phyloP scores from a whole-genome alignment of 352 stramenopile genomes.

The Elongisporangium undulatum region DNA sequence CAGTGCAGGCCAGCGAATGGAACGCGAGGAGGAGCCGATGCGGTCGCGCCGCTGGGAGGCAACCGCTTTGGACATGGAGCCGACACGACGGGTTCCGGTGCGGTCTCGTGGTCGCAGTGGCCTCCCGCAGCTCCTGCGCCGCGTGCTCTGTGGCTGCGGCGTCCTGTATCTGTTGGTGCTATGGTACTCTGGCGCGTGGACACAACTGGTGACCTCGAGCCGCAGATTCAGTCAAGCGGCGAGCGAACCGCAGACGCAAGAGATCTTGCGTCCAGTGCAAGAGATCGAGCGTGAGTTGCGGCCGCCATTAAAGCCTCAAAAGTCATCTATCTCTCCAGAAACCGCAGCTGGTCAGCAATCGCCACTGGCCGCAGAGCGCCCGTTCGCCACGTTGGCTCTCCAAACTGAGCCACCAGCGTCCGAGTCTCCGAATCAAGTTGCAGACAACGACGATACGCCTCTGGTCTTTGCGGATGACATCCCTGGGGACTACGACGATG shows the following conservation, averaged over 20 bases:
- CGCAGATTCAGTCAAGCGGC: background rate
- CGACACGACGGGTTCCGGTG: background rate
- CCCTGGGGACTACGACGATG: background rate
- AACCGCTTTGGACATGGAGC: background rate
- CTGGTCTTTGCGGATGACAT: background rate
- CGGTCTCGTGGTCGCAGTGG: background rate
- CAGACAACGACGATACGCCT: background rate
- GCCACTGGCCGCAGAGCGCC: background rate
- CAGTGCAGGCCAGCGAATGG: background rate
- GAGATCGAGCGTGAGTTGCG: background rate
- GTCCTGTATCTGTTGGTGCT: background rate
- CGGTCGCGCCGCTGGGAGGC: background rate
- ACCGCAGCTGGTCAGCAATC: background rate
- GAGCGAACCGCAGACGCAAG: background rate
- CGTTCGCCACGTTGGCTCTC: background rate
- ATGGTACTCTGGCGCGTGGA: background rate
- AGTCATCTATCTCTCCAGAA: background rate
- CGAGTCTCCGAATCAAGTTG: background rate
- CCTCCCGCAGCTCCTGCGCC: background rate
- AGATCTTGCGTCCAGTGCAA: background rate
- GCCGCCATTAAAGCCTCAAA: background rate
- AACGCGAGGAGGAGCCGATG: background rate
- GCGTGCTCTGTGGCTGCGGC: background rate
- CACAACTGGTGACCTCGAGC: background rate
- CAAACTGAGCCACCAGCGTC: background rate